These are phyloP conservation scores for Ceratobasidium sp. DNA, from an alignment of 1,284 basidiomycete species.

Conservation along the genomic window DNA sequence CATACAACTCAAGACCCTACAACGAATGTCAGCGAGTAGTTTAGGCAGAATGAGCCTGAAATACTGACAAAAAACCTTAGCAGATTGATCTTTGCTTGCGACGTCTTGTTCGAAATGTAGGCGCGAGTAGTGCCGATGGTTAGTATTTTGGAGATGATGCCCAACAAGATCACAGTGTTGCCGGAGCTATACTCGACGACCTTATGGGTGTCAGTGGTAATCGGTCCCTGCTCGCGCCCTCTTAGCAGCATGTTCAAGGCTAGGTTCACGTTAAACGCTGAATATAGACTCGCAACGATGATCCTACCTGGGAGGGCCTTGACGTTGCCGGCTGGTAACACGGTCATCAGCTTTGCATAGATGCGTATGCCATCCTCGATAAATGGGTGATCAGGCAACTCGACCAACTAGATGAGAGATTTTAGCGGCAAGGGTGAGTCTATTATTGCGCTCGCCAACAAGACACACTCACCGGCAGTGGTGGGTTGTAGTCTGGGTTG, in stretches of 20 bases:
- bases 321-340: slow-evolving; percentile 30
- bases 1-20: slow-evolving; percentile 32
- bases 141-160: slow-evolving; percentile 27
- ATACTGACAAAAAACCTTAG: slow-evolving; percentile 35
- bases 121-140: slow-evolving; percentile 13
- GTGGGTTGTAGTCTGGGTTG: slow-evolving; percentile 37
- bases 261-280: background rate
- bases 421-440: background rate
- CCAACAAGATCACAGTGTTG: slow-evolving; percentile 29
- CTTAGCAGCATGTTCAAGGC: slow-evolving; percentile 35
- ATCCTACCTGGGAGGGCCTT: slow-evolving; percentile 17
- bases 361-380: slow-evolving; percentile 21
- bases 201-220: background rate
- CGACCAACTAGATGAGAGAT: slow-evolving; percentile 14
- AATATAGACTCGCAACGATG: background rate
- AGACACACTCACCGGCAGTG: slow-evolving; percentile 21
- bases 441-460: background rate
- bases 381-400: slow-evolving; percentile 34
- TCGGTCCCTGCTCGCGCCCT: background rate
- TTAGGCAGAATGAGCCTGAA: background rate
- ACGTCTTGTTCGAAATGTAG: slow-evolving; percentile 41
- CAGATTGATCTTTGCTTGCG: slow-evolving; percentile 29
- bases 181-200: slow-evolving; percentile 37
- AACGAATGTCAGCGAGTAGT: background rate
- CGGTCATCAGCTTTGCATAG: slow-evolving; percentile 38